Percentiles rank a stretch among this genome's conserved stretches.
Conservation (phyloP, 2,329 filamentous ascomycete species). For the Daldinia sp. region DNA sequence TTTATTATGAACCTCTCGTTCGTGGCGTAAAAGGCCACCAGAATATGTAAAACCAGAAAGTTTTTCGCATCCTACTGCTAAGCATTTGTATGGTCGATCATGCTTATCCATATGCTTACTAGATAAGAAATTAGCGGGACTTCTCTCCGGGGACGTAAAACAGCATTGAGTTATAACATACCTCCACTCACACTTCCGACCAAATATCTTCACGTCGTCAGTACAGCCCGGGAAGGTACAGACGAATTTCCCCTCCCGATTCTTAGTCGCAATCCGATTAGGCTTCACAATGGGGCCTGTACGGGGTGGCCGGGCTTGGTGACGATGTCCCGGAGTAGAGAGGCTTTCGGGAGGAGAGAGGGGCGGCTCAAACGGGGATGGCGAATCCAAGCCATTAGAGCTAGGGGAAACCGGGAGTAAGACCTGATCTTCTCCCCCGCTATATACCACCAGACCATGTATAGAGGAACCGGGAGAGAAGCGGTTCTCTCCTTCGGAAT, state of each 20-base stretch:
- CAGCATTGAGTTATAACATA: slow-evolving; percentile 58
- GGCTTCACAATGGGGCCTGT: slow-evolving; percentile 67
- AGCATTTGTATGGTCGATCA: slow-evolving; percentile 89
- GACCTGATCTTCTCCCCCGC: slow-evolving; percentile 49
- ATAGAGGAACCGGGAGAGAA: slow-evolving; percentile 26
- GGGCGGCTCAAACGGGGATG: slow-evolving; percentile 20
- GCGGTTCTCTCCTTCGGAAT: slow-evolving; percentile 42
- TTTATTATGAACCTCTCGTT: slow-evolving; percentile 92
- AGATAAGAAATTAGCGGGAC: slow-evolving; percentile 35
- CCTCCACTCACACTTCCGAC: slow-evolving; percentile 93
- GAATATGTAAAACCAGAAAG: slow-evolving; percentile 95
- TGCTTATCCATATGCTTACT: slow-evolving; percentile 99
- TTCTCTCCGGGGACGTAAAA: slow-evolving; percentile 12
- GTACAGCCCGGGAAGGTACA: slow-evolving; percentile 77
- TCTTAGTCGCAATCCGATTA: slow-evolving; percentile 65
- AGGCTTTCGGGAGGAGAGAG: slow-evolving; percentile 30
- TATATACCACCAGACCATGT: slow-evolving; percentile 55
- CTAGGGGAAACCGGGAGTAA: slow-evolving; percentile 33
- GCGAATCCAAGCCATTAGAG: slow-evolving; percentile 6
- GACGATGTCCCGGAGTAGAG: slow-evolving; percentile 2
- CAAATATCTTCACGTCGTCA: slow-evolving; percentile 71
- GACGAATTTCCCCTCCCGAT: slow-evolving; percentile 76
- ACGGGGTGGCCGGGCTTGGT: slow-evolving; percentile 46
- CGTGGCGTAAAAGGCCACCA: slow-evolving; percentile 86
- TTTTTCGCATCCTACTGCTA: slow-evolving; percentile 84